These are phyloP conservation scores for Nelumbo lutea DNA, from an alignment of 164 flowering plant species.

Conservation along the genomic window DNA sequence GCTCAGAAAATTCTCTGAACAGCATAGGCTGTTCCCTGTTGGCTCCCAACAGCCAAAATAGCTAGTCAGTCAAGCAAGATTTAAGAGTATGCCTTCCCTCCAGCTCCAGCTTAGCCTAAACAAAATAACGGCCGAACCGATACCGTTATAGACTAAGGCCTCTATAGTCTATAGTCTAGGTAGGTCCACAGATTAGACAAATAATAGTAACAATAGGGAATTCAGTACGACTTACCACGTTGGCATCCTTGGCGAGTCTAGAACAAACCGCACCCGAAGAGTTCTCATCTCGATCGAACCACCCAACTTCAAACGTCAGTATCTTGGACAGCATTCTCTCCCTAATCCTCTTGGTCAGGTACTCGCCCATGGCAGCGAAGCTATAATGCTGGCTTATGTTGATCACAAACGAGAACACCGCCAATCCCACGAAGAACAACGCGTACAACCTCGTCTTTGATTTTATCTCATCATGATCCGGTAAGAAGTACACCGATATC, in stretches of 20 bases:
- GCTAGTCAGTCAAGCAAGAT: too few species aligned
- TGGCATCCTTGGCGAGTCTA: constrained; percentile 80
- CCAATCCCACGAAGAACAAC: constrained; percentile 41
- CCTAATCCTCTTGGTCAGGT: constrained; percentile 69
- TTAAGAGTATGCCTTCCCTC: too few species aligned
- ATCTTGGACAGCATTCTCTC: constrained; percentile 80
- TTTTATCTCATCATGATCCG: constrained; percentile 50
- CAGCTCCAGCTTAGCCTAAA: too few species aligned
- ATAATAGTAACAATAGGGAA: too few species aligned
- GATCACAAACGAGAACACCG: constrained; percentile 44
- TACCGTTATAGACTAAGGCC: too few species aligned
- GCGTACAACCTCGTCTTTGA: constrained; percentile 42
- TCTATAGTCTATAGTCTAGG: too few species aligned
- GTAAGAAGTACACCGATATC: constrained; percentile 58
- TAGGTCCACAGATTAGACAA: too few species aligned
- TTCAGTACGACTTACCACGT: constrained; percentile 38
- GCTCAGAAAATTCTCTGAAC: too few species aligned
- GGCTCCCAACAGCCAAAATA: too few species aligned
- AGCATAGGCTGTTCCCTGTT: too few species aligned
- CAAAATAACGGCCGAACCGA: too few species aligned
- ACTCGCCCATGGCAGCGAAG: constrained; percentile 85
- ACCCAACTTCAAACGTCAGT: constrained; percentile 78
- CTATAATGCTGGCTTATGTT: constrained; percentile 66
- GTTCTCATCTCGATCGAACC: constrained; percentile 83
- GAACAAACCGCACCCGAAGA: constrained; percentile 78